Conservation (phyloP, 2,329 filamentous ascomycete genomes). For the Colletotrichum agaves region DNA sequence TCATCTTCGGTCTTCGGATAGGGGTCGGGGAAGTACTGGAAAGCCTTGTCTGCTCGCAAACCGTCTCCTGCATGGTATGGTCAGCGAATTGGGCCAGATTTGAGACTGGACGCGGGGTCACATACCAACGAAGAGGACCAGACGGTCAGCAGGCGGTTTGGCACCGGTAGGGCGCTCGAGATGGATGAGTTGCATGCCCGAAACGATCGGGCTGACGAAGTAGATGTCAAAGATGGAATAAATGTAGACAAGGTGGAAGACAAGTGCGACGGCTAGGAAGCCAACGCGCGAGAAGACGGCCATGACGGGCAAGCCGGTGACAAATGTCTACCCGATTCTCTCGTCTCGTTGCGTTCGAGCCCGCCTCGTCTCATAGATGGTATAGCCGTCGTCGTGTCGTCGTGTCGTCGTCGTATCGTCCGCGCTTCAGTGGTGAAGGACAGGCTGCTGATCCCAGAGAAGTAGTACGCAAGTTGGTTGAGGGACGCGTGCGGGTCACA, state of each 20-base stretch:
- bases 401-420: neutral
- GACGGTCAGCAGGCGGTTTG: constrained; percentile 84
- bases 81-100: neutral
- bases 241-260: constrained; percentile 94
- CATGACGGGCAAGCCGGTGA: constrained; percentile 52
- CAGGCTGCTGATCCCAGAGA: neutral
- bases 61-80: constrained; percentile 74
- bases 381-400: neutral
- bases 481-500: neutral
- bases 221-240: constrained; percentile 98
- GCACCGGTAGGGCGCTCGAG: constrained; percentile 69
- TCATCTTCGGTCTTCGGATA: constrained; percentile 74
- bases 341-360: neutral
- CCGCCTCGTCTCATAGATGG: neutral
- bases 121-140: constrained; percentile 92
- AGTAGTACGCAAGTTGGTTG: neutral
- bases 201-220: constrained; percentile 96
- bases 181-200: constrained; percentile 87
- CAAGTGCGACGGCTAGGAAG: constrained; percentile 87
- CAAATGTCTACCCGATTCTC: neutral
- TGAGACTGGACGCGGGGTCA: constrained; percentile 17
- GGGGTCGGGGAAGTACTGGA: constrained; percentile 91
- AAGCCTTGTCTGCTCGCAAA: constrained; percentile 95
- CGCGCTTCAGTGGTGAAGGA: neutral
- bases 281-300: constrained; percentile 73